Base-by-base conservation (phyloP, 805 yeast species). In the Pichia paraexigua region DNA sequence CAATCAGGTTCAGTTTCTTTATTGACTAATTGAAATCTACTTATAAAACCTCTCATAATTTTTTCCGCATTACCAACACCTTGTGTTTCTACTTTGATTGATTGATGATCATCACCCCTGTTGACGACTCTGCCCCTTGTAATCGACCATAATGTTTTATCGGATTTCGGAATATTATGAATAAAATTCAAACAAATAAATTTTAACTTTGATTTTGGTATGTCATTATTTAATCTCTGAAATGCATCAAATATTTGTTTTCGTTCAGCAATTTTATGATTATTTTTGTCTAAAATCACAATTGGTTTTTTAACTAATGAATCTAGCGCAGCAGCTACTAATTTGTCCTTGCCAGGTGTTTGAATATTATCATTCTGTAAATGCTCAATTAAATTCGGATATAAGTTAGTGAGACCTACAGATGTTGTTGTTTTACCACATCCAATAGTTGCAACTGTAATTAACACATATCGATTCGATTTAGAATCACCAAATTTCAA, bases 401-500 rank as follows among this genome's bases (percentile, higher is more conserved):
- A 82, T 11, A 91, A 64, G 11, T 72, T 61, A 0, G 60, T 55
- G 41, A 94, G 69, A 0, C 91, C 82, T 37, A 79, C 63, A 7
- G 87, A 79, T 0, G 87, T 78, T 0, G 97, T 89, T 0, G 97
- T 90, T 63, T 94, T 94, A 9, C 99, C 99, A 66, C 97, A 88
- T 0, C 98, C 98, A 48, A 92, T 78, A 0, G 96, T 89, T 0
- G 97, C 90, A 3, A 91, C 80, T 0, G 98, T 92, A 1, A 89
- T 78, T 3, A 94, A 60, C 0, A 87, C 76, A 62, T 79, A 85
- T 57, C 82, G 83, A 5, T 73, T 70, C 1, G 66, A 51, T 45
- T 64, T 66, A 39, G 69, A 71, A 5, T 68, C 64, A 27, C 67
- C 71, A 41, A 54, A 55, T n/a, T 53, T 53, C 48, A 59, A 42